These are phyloP conservation scores for Coemansia sp. DNA, from an alignment of 192 early-diverging fungal species.

Conservation along the genomic window DNA sequence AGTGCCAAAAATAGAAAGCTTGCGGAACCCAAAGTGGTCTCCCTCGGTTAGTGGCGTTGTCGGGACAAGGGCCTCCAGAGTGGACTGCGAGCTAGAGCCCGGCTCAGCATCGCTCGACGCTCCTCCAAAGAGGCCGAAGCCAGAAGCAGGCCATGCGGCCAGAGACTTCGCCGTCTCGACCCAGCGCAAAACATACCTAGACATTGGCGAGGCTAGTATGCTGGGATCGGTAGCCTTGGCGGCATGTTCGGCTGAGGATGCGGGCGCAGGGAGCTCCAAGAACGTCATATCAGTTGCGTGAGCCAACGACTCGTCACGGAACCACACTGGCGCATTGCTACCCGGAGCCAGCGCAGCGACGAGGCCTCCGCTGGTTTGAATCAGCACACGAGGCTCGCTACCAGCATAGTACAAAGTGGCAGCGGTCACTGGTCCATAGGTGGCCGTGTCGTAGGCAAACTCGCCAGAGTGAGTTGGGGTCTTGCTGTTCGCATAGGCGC, in stretches of 20 bases:
- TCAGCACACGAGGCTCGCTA: slow-evolving; percentile 44
- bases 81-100: slow-evolving; percentile 5
- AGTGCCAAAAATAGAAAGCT: slow-evolving; percentile 81
- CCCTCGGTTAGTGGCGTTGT: slow-evolving; percentile 10
- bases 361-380: slow-evolving; percentile 63
- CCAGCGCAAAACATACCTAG: slow-evolving; percentile 68
- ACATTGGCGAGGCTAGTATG: slow-evolving; percentile 58
- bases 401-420: slow-evolving; percentile 11
- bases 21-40: slow-evolving; percentile 75
- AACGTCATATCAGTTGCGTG: slow-evolving; percentile 67
- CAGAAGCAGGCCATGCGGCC: slow-evolving; percentile 52
- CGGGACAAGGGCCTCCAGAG: slow-evolving; percentile 4
- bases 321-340: slow-evolving; percentile 61
- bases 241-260: slow-evolving; percentile 46
- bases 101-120: slow-evolving; percentile 7
- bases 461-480: slow-evolving; percentile 18
- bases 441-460: slow-evolving; percentile 34
- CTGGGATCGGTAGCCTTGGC: slow-evolving; percentile 45
- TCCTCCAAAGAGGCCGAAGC: slow-evolving; percentile 41
- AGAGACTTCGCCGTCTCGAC: slow-evolving; percentile 28
- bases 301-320: slow-evolving; percentile 83
- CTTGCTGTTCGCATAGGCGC: slow-evolving; percentile 17
- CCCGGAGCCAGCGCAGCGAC: slow-evolving; percentile 53
- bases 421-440: slow-evolving; percentile 39
- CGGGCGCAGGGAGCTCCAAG: slow-evolving; percentile 73